Percentiles rank a stretch among this genome's conserved stretches.
phyloP scores from a whole-genome alignment of 805 yeast genomes.

The Nakazawaea populi region DNA sequence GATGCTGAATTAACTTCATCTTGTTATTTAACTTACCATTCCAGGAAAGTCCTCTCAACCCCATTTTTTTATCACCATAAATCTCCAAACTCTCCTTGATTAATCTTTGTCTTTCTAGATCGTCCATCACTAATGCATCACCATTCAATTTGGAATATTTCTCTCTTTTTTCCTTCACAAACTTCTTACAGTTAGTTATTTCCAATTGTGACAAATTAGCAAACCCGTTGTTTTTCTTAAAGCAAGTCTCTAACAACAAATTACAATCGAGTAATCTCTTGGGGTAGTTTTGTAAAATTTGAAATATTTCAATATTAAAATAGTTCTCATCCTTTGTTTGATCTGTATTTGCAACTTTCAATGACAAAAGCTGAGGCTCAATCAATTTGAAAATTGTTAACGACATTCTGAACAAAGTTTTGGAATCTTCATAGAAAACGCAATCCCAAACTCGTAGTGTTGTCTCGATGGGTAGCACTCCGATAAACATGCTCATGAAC shows the following conservation, averaged over 20 bases:
- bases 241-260: conserved; percentile 64
- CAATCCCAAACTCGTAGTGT: conserved; percentile 93
- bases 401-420: conserved; percentile 76
- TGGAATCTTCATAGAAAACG: conserved; percentile 86
- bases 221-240: conserved; percentile 64
- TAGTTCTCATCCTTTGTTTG: conserved; percentile 19
- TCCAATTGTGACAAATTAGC: conserved; percentile 81
- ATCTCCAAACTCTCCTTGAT: conserved; percentile 18
- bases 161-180: conserved; percentile 61
- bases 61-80: conserved; percentile 20
- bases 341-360: conserved; percentile 2
- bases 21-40: conserved; percentile 26
- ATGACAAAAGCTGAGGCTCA: conserved; percentile 51
- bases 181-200: conserved; percentile 68
- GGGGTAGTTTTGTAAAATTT: conserved; percentile 80
- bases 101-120: conserved; percentile 23
- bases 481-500: conserved; percentile 97
- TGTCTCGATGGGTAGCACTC: conserved; percentile 83
- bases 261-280: conserved; percentile 65
- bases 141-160: conserved; percentile 26
- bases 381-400: conserved; percentile 72
- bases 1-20: conserved; percentile 23
- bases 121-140: conserved; percentile 18
- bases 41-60: conserved; percentile 27
- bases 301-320: conserved; percentile 49